Percentiles rank a stretch among this genome's conserved stretches.
Evolutionary conservation across 192 early-diverging fungal genomes (phyloP).

Genomic region (Funneliformis geosporum): DNA sequence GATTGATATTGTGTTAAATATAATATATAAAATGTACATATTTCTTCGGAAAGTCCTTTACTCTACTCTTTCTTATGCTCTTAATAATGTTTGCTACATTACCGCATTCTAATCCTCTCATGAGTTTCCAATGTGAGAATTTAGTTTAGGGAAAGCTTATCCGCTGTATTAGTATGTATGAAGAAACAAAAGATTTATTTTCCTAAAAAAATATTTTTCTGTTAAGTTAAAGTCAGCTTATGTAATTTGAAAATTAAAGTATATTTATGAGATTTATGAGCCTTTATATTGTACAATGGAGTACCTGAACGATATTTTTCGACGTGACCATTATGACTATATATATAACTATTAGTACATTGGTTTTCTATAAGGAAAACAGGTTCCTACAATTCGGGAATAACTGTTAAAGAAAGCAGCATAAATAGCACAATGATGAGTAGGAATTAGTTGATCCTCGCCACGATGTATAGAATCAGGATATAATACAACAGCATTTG

Average conservation of each 20-base stretch:
- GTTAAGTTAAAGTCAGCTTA: background rate
- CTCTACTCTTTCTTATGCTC: constrained; percentile 81
- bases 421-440: constrained; percentile 89
- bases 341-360: constrained; percentile 96
- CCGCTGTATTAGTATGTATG: constrained; percentile 93
- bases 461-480: constrained; percentile 99
- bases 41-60: constrained; percentile 85
- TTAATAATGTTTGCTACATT: constrained; percentile 80
- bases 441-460: constrained; percentile 95
- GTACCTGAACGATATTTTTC: constrained; percentile 90
- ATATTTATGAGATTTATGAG: constrained; percentile 73
- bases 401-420: constrained; percentile 82
- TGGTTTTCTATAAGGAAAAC: constrained; percentile 95
- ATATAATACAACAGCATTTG: constrained; percentile 91
- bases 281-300: constrained; percentile 90
- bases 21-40: background rate
- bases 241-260: background rate
- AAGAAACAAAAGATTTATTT: constrained; percentile 94
- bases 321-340: constrained; percentile 93
- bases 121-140: constrained; percentile 90
- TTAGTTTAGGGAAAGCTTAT: constrained; percentile 97
- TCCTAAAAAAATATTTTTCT: background rate
- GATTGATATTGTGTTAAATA: too few species aligned
- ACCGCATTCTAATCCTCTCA: constrained; percentile 79
- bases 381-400: constrained; percentile 92